These are phyloP conservation scores for Botrytis hyacinthi DNA, from an alignment of 2,329 filamentous ascomycete genomes.

Conservation along the genomic window DNA sequence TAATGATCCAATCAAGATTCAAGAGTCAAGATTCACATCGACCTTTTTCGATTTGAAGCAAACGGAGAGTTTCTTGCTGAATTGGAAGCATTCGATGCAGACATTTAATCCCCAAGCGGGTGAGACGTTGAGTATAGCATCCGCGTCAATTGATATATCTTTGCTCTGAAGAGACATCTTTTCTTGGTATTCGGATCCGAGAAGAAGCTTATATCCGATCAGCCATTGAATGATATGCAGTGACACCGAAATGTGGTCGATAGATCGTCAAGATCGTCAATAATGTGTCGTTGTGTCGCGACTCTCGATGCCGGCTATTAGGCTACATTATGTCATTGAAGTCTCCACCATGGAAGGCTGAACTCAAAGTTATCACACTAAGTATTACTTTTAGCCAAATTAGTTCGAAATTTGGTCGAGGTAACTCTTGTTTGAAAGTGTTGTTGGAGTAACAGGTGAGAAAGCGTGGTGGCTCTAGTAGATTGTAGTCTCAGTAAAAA, in stretches of 20 bases:
- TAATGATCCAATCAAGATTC: not conserved
- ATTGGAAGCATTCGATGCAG: not conserved
- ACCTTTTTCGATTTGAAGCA: not conserved
- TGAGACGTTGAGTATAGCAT: not conserved
- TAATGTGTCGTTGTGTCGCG: no score
- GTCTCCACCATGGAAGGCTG: not conserved
- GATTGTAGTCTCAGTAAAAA: not conserved
- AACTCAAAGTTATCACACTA: not conserved
- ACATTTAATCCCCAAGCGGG: not conserved
- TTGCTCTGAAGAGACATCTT: not conserved
- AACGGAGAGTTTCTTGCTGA: not conserved
- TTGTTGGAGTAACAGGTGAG: not conserved
- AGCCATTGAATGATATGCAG: no score
- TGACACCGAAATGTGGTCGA: not conserved
- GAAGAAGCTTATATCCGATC: no score
- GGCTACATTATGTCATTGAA: not conserved
- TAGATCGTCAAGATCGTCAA: not conserved
- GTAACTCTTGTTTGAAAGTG: not conserved
- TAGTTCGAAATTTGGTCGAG: not conserved
- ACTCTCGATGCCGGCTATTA: not conserved
- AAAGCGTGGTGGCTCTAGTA: not conserved
- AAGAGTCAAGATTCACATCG: not conserved
- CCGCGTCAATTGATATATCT: not conserved
- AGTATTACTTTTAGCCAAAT: not conserved
- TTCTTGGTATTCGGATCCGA: no score